phyloP scores from a whole-genome alignment of 2,329 filamentous ascomycete genomes.

The Rachicladosporium sp. region DNA sequence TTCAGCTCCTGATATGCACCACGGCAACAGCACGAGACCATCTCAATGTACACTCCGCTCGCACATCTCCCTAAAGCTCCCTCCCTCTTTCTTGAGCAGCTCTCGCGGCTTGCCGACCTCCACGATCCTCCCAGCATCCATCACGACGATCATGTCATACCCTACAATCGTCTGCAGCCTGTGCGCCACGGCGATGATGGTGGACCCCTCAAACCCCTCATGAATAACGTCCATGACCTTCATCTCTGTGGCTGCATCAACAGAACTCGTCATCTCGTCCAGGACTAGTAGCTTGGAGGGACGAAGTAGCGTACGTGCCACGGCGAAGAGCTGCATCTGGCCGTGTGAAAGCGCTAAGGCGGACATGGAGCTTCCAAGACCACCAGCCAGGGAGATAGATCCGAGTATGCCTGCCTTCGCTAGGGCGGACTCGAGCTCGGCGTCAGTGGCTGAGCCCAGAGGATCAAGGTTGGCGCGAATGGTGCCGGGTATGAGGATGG shows the following conservation, averaged over 20 bases:
- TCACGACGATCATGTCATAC: constrained; percentile 40
- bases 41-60: too few species aligned
- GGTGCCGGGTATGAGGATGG: constrained; percentile 36
- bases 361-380: constrained; percentile 24
- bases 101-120: neutral
- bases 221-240: constrained; percentile 40
- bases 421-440: constrained; percentile 30
- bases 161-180: constrained; percentile 44
- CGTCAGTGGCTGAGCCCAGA: constrained; percentile 21
- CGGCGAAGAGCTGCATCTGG: constrained; percentile 38
- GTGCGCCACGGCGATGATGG: constrained; percentile 47
- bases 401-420: constrained; percentile 31
- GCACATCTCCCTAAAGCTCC: neutral
- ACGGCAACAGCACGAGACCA: too few species aligned
- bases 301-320: constrained; percentile 35
- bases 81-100: neutral
- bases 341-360: constrained; percentile 30
- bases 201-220: constrained; percentile 40
- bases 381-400: constrained; percentile 10
- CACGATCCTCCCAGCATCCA: constrained; percentile 36
- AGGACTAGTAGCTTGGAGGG: constrained; percentile 30
- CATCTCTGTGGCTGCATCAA: constrained; percentile 46
- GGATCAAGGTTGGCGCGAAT: constrained; percentile 40
- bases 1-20: too few species aligned
- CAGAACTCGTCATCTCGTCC: constrained; percentile 27